Evolutionary conservation across 176 grass and related monocot species (phyloP).

Genomic region (Aegilops sharonensis): DNA sequence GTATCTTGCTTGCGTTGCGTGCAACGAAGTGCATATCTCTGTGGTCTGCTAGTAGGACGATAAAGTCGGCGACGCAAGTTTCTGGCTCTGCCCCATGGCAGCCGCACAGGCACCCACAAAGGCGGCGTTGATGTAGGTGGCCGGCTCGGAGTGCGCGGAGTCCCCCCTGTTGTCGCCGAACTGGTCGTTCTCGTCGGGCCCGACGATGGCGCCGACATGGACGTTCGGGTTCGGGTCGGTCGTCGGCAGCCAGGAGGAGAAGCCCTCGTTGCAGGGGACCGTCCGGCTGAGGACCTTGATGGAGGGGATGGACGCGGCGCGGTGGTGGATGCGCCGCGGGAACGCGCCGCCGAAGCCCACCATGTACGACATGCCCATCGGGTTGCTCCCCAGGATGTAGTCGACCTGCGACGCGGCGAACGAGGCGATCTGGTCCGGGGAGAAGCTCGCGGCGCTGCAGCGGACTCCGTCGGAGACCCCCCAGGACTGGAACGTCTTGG

Average conservation of each 20-base stretch:
- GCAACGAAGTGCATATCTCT: background rate
- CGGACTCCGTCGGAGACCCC: background rate
- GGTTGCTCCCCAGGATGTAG: constrained; percentile 86
- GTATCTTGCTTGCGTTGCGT: background rate
- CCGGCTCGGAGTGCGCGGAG: constrained; percentile 88
- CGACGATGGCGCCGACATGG: constrained; percentile 72
- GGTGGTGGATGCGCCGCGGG: constrained; percentile 72
- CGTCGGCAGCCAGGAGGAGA: constrained; percentile 36
- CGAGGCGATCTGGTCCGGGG: constrained; percentile 47
- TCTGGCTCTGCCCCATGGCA: constrained; percentile 13
- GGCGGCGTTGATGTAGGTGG: constrained; percentile 87
- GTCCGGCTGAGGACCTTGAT: constrained; percentile 42
- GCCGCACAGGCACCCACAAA: constrained; percentile 50
- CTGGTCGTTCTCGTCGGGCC: constrained; percentile 67
- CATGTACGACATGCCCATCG: constrained; percentile 89
- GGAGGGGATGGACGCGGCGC: constrained; percentile 81
- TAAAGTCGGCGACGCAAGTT: background rate
- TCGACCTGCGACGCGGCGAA: constrained; percentile 72
- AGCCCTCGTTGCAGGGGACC: constrained; percentile 46
- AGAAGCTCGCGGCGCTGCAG: constrained; percentile 50
- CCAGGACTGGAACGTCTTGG: constrained; percentile 29
- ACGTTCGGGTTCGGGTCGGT: constrained; percentile 73
- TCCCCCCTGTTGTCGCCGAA: constrained; percentile 77
- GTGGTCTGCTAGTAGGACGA: background rate
- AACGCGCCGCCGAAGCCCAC: constrained; percentile 65